Evolutionary conservation across 768 basidiomycete species (phyloP).

Genomic region (Rhodotorula babjevae): DNA sequence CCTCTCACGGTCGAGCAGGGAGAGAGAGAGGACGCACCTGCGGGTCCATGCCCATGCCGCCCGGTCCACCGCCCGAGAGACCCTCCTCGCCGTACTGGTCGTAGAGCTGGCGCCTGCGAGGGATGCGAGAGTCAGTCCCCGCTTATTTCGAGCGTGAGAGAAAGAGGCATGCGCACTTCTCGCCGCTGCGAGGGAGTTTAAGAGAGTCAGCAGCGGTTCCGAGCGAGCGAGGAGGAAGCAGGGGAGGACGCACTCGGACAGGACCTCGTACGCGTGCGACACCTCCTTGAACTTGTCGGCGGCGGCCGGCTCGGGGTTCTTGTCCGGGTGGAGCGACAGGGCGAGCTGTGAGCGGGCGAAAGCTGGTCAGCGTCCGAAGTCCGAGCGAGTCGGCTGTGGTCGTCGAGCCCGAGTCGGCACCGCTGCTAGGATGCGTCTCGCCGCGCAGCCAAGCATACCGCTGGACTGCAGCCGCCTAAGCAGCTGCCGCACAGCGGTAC

Average conservation of each 20-base stretch:
- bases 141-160: no score
- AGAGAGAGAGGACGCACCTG: conserved; percentile 52
- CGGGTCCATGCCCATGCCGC: conserved; percentile 91
- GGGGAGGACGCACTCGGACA: conserved; percentile 59
- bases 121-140: neutral
- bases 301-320: conserved; percentile 94
- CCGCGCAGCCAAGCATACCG: no score
- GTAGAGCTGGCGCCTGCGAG: conserved; percentile 51
- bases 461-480: no score
- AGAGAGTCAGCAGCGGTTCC: neutral
- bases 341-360: conserved; percentile 29
- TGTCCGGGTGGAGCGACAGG: conserved; percentile 44
- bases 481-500: no score
- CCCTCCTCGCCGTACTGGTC: conserved; percentile 92
- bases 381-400: no score
- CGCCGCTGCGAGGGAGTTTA: conserved; percentile 6
- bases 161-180: conserved; percentile 12
- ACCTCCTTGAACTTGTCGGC: conserved; percentile 90
- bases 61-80: conserved; percentile 61
- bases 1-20: neutral
- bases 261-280: conserved; percentile 71
- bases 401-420: no score
- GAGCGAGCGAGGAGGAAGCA: neutral
- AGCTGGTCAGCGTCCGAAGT: no score
- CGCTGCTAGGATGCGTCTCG: no score